A percentile compares a stretch with the other conserved stretches of the same genome.
These are phyloP conservation scores for Anisodus acutangulus DNA, from an alignment of 257 asterid species.

Conservation along the genomic window DNA sequence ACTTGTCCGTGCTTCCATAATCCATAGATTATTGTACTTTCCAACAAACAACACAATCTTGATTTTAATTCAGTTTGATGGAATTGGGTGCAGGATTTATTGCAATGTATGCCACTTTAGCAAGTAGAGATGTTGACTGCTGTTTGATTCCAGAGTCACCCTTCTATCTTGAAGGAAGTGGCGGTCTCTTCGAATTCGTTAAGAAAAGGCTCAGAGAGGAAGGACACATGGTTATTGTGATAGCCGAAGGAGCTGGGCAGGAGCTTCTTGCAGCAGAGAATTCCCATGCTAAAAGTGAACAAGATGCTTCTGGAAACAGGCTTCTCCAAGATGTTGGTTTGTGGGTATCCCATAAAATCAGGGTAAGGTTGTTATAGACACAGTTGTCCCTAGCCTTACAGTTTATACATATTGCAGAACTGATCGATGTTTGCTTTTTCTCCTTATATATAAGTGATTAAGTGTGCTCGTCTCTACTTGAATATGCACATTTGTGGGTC, in stretches of 20 bases:
- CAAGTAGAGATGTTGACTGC: constrained; percentile 95
- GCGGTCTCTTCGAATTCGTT: constrained; percentile 77
- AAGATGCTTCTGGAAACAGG: constrained; percentile 93
- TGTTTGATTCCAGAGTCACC: constrained; percentile 95
- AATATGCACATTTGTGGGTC: background rate
- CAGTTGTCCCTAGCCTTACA: background rate
- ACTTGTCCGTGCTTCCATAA: background rate
- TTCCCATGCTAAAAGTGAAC: constrained; percentile 45
- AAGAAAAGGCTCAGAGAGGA: constrained; percentile 72
- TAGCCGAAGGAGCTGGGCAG: constrained; percentile 96
- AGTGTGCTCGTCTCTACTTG: constrained; percentile 3
- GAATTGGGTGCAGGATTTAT: constrained; percentile 67
- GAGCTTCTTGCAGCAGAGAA: constrained; percentile 64
- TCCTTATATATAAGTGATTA: constrained; percentile 1
- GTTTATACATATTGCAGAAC: constrained; percentile 9
- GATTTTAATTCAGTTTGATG: background rate
- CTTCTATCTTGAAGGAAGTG: constrained; percentile 82
- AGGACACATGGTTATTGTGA: constrained; percentile 94
- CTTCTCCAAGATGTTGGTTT: constrained; percentile 84
- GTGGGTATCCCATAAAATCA: constrained; percentile 85
- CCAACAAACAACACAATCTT: background rate
- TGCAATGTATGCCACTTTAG: constrained; percentile 95
- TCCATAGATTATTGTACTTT: constrained; percentile 8
- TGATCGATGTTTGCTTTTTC: background rate
- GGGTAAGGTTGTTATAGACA: constrained; percentile 48